Evolutionary conservation across 2,329 filamentous ascomycete species (phyloP).

Genomic region (Stemphylium lycopersici): DNA sequence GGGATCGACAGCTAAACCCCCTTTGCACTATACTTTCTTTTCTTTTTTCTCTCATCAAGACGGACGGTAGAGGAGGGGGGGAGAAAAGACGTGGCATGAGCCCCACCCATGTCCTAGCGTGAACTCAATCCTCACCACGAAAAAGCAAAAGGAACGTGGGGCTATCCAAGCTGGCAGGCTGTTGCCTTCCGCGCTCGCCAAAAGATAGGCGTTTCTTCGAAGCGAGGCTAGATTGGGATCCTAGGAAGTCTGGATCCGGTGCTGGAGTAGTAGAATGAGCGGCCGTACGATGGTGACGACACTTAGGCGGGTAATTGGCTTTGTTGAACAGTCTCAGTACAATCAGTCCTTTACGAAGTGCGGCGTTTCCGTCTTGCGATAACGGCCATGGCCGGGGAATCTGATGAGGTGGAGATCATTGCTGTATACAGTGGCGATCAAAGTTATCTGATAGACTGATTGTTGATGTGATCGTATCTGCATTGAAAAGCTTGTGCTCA

Average conservation of each 20-base stretch:
- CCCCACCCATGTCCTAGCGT: not conserved
- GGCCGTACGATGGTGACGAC: not conserved
- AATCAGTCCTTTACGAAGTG: not conserved
- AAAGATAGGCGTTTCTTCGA: conserved; percentile 2
- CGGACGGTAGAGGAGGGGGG: not conserved
- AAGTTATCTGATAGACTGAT: not conserved
- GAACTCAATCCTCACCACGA: not conserved
- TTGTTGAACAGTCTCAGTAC: not conserved
- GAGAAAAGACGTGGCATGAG: not conserved
- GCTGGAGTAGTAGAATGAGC: not conserved
- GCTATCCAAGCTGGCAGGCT: not conserved
- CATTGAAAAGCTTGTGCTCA: not conserved
- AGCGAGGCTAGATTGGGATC: conserved; percentile 5
- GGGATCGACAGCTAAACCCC: conserved; percentile 2
- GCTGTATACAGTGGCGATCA: not conserved
- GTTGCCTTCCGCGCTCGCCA: not conserved
- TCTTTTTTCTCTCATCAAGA: not conserved
- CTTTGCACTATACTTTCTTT: not conserved
- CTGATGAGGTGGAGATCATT: not conserved
- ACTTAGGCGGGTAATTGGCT: not conserved
- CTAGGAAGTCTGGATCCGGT: not conserved
- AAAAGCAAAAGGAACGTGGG: conserved; percentile 2
- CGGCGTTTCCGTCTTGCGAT: not conserved
- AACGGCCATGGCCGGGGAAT: too few species aligned
- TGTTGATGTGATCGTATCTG: not conserved